These are phyloP conservation scores for Candida peoriensis DNA, from an alignment of 805 yeast genomes.

Conservation along the genomic window DNA sequence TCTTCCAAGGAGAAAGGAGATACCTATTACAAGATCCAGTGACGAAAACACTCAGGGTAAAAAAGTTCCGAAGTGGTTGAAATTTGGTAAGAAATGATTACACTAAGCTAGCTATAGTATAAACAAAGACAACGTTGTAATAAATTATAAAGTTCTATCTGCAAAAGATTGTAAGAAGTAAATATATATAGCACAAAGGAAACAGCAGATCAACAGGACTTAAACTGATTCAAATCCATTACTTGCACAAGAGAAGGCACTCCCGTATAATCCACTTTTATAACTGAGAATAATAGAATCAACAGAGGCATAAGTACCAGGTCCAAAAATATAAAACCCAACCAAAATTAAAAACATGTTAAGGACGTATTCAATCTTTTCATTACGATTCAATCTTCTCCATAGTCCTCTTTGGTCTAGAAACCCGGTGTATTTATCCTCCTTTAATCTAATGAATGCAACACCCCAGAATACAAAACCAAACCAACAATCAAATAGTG, in stretches of 20 bases:
- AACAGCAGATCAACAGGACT: too few relatives aligned
- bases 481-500: conserved; percentile 62
- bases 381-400: conserved; percentile 23
- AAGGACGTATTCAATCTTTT: conserved; percentile 33
- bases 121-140: too few relatives aligned
- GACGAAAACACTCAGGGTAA: conserved; percentile 10
- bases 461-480: conserved; percentile 62
- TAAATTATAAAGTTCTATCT: too few relatives aligned
- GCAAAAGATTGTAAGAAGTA: too few relatives aligned
- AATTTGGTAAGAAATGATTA: conserved; percentile 30
- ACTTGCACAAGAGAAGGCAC: conserved; percentile 45
- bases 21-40: not conserved
- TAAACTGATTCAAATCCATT: conserved; percentile 30
- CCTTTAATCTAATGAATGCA: conserved; percentile 44
- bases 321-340: conserved; percentile 54
- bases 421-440: conserved; percentile 28
- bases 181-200: not conserved
- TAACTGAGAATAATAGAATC: conserved; percentile 51
- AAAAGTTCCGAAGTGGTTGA: conserved; percentile 37
- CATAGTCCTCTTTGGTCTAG: conserved; percentile 25
- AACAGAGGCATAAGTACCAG: conserved; percentile 52
- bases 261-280: conserved; percentile 43
- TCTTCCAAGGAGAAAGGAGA: conserved; percentile 12
- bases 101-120: too few relatives aligned
- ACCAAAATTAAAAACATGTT: conserved; percentile 36